Percentiles rank a stretch among this genome's conserved stretches.
Conservation (phyloP, 257 asterid species). For the Solanum arcanum region DNA sequence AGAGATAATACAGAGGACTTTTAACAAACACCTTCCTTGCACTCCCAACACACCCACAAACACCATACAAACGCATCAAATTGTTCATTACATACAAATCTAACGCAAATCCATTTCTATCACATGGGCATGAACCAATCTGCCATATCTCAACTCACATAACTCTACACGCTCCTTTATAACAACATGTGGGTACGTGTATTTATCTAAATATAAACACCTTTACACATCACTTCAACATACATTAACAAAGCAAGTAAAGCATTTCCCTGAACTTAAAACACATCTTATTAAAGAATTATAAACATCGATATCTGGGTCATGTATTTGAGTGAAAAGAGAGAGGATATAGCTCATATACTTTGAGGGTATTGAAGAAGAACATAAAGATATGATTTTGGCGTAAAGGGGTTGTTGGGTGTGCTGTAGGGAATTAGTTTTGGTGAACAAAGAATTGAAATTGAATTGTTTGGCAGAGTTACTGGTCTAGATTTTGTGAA, state of each 20-base stretch:
- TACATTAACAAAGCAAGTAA: constrained; percentile 7
- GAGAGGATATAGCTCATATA: constrained; percentile 19
- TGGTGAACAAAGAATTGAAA: constrained; percentile 12
- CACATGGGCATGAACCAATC: constrained; percentile 19
- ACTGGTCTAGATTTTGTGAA: constrained; percentile 15
- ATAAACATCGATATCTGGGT: constrained; percentile 5
- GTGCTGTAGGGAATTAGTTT: constrained; percentile 14
- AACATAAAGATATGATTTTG: constrained; percentile 17
- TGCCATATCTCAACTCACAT: constrained; percentile 13
- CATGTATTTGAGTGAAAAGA: constrained; percentile 11
- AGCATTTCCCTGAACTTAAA: constrained; percentile 1
- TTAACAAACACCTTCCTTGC: constrained; percentile 24
- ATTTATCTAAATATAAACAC: constrained; percentile 17
- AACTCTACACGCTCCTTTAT: constrained; percentile 23
- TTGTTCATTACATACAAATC: constrained; percentile 30
- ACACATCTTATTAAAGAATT: constrained; percentile 13
- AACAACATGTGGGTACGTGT: constrained; percentile 31
- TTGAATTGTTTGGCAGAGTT: constrained; percentile 24
- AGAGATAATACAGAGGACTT: neutral
- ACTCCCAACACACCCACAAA: constrained; percentile 9
- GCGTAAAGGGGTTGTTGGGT: constrained; percentile 17
- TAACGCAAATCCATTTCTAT: constrained; percentile 20
- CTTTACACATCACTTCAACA: constrained; percentile 10
- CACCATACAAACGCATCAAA: constrained; percentile 22
- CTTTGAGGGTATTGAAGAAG: constrained; percentile 4